These are phyloP conservation scores for Phytopythium delawarense DNA, from an alignment of 352 stramenopile genomes.

Conservation along the genomic window DNA sequence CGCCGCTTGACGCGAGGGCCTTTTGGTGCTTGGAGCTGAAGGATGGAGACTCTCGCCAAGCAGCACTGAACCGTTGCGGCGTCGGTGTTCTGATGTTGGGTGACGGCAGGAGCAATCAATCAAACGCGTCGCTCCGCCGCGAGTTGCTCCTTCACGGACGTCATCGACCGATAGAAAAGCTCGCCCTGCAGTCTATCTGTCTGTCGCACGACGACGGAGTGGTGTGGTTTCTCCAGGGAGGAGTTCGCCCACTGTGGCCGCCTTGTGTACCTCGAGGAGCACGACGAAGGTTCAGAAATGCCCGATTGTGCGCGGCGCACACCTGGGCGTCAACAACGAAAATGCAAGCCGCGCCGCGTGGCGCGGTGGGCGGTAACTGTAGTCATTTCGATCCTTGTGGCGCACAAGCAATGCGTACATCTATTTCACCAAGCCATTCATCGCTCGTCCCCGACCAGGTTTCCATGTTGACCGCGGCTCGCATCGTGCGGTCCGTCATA, in stretches of 20 bases:
- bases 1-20: neutral
- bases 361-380: no score
- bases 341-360: neutral
- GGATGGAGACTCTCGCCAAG: neutral
- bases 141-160: slow-evolving; percentile 1
- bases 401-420: no score
- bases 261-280: neutral
- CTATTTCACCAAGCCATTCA: no score
- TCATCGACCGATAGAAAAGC: neutral
- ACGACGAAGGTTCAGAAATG: slow-evolving; percentile 1
- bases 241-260: neutral
- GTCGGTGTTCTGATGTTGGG: neutral
- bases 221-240: neutral
- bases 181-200: neutral
- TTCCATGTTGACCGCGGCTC: neutral
- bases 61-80: neutral
- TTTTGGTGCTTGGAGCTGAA: slow-evolving; percentile 8
- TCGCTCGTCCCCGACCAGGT: no score
- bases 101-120: slow-evolving; percentile 1
- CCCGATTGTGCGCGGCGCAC: neutral
- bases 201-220: neutral
- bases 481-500: neutral
- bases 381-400: neutral
- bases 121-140: neutral
- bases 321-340: neutral